Evolutionary conservation across 176 grass and related monocot genomes (phyloP), one percentile per base, ranked within the genome.

Genomic region (Sorghum bicolor): DNA sequence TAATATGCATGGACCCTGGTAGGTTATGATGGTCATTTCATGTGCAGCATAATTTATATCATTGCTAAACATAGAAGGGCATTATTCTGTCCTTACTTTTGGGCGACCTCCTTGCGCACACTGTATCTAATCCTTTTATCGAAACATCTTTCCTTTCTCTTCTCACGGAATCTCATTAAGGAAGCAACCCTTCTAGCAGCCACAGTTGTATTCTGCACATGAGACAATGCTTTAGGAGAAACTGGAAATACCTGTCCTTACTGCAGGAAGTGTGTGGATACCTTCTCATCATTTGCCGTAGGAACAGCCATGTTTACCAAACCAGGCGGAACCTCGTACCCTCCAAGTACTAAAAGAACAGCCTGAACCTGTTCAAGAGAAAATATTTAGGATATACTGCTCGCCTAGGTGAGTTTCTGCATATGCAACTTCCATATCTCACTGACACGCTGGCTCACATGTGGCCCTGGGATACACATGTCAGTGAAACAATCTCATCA

Each of bases 121-220:
- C 41, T 87, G 72, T 94, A 94, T 79, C 89, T 83, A 58, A 90
- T 90, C 79, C 80, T 94, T 88, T 92, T 94, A 80, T 92, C 89
- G 41, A 90, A 92, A 80, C 90, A 89, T 80, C 89, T 94, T 87
- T 94, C 92, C 79, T 92, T 94, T 74, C 92, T 91, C 85, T 94
- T 94, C 82, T 94, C 92, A 16, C 87, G 92, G 55, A 94, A 94
- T 70, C 92, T 87, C 80, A 83, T 83, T 75, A 94, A 79, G 32
- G 92, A 94, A 87, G 92, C 84, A 88, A 94, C 34, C 75, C 92
- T 91, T 75, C 83, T 92, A 45, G 87, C 85, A 83, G 89, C 74
- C 76, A 83, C 74, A 71, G 87, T 84, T 70, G 89, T 87, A 78
- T 38, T 86, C 90, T 92, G 61, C 78, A 78, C 7, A 69, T 70